Evolutionary conservation across 2,329 filamentous ascomycete species (phyloP).

Genomic region (Aspergillus ochraceoroseus): DNA sequence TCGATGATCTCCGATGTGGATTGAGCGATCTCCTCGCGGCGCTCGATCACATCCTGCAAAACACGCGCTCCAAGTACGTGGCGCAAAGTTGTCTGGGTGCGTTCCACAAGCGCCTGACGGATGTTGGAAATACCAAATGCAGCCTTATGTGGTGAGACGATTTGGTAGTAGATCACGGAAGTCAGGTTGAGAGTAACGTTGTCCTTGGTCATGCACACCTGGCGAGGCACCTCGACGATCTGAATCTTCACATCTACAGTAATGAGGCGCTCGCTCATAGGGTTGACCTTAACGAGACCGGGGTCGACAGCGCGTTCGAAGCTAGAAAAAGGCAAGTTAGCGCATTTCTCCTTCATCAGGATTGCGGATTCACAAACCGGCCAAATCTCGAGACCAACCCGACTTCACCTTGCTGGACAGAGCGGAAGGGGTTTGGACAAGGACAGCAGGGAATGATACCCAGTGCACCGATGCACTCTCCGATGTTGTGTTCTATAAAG

Average conservation of each 20-base stretch:
- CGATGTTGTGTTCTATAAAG: conserved; percentile 63
- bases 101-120: conserved; percentile 91
- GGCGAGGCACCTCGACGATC: conserved; percentile 90
- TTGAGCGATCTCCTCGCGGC: conserved; percentile 91
- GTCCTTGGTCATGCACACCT: conserved; percentile 99
- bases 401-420: conserved; percentile 86
- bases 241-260: conserved; percentile 99
- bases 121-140: conserved; percentile 96
- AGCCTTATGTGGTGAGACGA: conserved; percentile 89
- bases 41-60: conserved; percentile 96
- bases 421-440: conserved; percentile 95
- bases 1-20: conserved; percentile 97
- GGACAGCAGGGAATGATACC: conserved; percentile 90
- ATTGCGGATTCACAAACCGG: conserved; percentile 34
- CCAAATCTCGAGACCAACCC: conserved; percentile 95
- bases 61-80: conserved; percentile 95
- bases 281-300: conserved; percentile 95
- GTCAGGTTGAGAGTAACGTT: conserved; percentile 92
- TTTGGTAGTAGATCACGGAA: conserved; percentile 98
- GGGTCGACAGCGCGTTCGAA: conserved; percentile 96
- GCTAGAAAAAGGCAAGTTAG: conserved; percentile 20
- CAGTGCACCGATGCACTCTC: conserved; percentile 66
- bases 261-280: conserved; percentile 79
- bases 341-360: background rate
- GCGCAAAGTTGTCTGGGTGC: conserved; percentile 93